Percentiles rank a stretch among this genome's conserved stretches.
Conservation (phyloP, 1,284 basidiomycete genomes). For the Tilletia setariae region DNA sequence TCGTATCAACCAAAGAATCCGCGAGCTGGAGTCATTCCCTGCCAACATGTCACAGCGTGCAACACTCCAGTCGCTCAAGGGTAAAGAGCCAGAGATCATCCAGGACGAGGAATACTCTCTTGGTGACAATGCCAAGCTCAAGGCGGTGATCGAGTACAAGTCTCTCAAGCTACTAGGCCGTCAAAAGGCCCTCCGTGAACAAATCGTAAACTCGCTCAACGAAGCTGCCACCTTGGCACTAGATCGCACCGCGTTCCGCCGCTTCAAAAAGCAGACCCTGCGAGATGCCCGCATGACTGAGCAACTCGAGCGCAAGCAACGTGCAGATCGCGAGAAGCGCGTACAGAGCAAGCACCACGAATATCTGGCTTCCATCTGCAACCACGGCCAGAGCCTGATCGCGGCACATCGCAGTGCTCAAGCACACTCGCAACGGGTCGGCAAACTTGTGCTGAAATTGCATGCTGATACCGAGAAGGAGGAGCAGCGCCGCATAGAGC, state of each 20-base stretch:
- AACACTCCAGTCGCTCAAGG: conserved; percentile 23
- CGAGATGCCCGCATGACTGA: conserved; percentile 89
- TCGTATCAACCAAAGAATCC: conserved; percentile 81
- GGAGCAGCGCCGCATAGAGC: conserved; percentile 72
- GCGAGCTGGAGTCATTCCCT: conserved; percentile 79
- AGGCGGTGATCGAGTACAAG: conserved; percentile 90
- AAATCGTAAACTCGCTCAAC: conserved; percentile 79
- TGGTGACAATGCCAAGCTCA: conserved; percentile 67
- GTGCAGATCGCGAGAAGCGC: conserved; percentile 82
- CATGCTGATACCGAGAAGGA: conserved; percentile 61
- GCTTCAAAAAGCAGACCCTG: conserved; percentile 79
- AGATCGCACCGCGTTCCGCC: conserved; percentile 86
- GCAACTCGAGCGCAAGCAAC: conserved; percentile 83
- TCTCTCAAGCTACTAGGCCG: conserved; percentile 84
- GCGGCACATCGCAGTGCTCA: conserved; percentile 64
- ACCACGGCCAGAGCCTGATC: conserved; percentile 74
- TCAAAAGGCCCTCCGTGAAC: conserved; percentile 79
- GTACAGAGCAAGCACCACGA: conserved; percentile 96
- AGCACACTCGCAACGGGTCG: conserved; percentile 57
- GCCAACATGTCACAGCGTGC: conserved; percentile 64
- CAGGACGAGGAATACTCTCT: conserved; percentile 11
- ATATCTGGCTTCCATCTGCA: conserved; percentile 81
- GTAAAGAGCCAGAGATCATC: conserved; percentile 7
- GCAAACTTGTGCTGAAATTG: conserved; percentile 58
- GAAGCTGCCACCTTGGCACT: conserved; percentile 82